Evolutionary conservation across 2,329 filamentous ascomycete genomes (phyloP).

Genomic region (Rhynchosporium agropyri): DNA sequence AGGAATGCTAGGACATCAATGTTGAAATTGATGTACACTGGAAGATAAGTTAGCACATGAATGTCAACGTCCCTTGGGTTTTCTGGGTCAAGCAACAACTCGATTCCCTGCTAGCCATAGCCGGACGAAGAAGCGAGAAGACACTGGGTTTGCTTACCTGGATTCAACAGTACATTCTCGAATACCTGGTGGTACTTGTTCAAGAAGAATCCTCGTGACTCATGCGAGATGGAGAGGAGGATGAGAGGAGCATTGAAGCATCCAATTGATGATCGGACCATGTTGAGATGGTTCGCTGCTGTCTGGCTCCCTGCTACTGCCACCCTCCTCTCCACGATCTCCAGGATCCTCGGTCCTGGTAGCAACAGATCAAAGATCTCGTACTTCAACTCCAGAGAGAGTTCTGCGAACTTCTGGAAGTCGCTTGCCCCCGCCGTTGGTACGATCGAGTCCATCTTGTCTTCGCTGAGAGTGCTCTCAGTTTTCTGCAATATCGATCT

Average conservation of each 20-base stretch:
- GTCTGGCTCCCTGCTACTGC: neutral
- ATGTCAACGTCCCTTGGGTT: too few species aligned
- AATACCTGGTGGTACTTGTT: neutral
- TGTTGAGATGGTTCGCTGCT: neutral
- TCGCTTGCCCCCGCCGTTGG: neutral
- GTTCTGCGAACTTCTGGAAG: slow-evolving; percentile 17
- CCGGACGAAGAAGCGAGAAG: neutral
- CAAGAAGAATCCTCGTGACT: neutral
- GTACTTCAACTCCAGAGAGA: slow-evolving; percentile 16
- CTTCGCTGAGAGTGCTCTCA: neutral
- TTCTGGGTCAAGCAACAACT: too few species aligned
- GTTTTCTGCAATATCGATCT: neutral
- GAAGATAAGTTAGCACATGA: neutral
- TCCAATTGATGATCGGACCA: neutral
- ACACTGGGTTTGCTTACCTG: neutral
- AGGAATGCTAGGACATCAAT: neutral
- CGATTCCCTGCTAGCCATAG: neutral
- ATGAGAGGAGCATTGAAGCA: neutral
- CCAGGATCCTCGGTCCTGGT: neutral
- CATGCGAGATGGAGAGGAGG: neutral
- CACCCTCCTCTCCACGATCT: neutral
- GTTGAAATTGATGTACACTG: neutral
- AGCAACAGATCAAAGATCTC: slow-evolving; percentile 8
- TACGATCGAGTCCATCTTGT: neutral
- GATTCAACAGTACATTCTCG: neutral